phyloP scores from a whole-genome alignment of 2,329 filamentous ascomycete genomes.

The Zasmidium cellare region DNA sequence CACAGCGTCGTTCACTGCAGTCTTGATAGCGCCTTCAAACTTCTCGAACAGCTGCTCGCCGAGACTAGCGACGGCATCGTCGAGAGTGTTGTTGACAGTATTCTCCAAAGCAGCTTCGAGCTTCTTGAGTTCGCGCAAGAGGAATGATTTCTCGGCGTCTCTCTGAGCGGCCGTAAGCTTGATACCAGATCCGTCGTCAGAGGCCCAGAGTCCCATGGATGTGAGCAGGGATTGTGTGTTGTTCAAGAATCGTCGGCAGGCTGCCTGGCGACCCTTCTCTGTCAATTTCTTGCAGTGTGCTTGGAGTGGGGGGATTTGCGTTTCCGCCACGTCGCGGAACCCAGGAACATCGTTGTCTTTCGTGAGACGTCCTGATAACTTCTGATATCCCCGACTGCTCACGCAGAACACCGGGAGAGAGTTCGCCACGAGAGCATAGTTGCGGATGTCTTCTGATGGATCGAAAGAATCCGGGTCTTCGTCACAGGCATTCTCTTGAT shows the following conservation, averaged over 20 bases:
- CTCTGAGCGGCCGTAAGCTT: slow-evolving; percentile 44
- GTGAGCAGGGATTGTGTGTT: slow-evolving; percentile 53
- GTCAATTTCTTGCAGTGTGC: slow-evolving; percentile 61
- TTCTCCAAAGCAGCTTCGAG: slow-evolving; percentile 46
- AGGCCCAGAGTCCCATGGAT: slow-evolving; percentile 55
- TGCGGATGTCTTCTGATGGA: slow-evolving; percentile 54
- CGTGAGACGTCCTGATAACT: slow-evolving; percentile 55
- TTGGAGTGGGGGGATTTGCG: slow-evolving; percentile 59
- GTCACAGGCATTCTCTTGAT: slow-evolving; percentile 56
- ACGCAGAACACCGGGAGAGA: slow-evolving; percentile 65
- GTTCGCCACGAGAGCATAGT: slow-evolving; percentile 59
- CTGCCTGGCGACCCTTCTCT: slow-evolving; percentile 47
- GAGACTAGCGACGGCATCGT: slow-evolving; percentile 43
- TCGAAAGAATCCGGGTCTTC: slow-evolving; percentile 58
- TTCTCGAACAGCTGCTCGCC: slow-evolving; percentile 49
- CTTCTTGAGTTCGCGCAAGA: slow-evolving; percentile 41
- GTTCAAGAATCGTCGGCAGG: slow-evolving; percentile 53
- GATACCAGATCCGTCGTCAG: slow-evolving; percentile 42
- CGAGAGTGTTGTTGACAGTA: slow-evolving; percentile 40
- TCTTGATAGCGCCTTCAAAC: slow-evolving; percentile 40
- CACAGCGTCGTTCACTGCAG: slow-evolving; percentile 40
- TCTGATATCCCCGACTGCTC: slow-evolving; percentile 63
- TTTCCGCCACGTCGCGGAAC: slow-evolving; percentile 55
- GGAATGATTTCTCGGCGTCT: slow-evolving; percentile 38
- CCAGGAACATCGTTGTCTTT: slow-evolving; percentile 56